phyloP scores from a whole-genome alignment of 768 basidiomycete species.

The Nevesoporus exiguus region DNA sequence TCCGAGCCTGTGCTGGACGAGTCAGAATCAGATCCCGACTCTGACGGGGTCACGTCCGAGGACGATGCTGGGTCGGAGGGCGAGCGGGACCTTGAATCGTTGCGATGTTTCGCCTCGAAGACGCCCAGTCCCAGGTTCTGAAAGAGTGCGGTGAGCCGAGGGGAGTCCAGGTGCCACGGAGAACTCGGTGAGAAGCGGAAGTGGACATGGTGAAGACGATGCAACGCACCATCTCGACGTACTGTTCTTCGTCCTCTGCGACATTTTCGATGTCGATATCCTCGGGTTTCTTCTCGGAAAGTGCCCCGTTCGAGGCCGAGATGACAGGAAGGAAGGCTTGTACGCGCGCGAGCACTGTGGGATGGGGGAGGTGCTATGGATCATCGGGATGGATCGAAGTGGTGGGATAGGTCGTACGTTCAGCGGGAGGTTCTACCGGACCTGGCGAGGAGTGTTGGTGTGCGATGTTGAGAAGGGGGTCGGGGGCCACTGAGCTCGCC shows the following conservation, averaged over 20 bases:
- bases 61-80: conserved; percentile 6
- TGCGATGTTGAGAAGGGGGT: conserved; percentile 35
- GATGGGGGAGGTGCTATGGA: background rate
- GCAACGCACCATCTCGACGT: conserved; percentile 62
- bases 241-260: conserved; percentile 41
- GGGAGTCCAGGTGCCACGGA: background rate
- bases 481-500: conserved; percentile 11
- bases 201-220: background rate
- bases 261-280: conserved; percentile 73
- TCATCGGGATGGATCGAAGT: conserved; percentile 2
- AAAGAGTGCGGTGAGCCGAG: background rate
- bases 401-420: conserved; percentile 39
- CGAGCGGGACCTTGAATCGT: conserved; percentile 9
- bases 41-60: conserved; percentile 10
- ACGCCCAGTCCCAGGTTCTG: conserved; percentile 67
- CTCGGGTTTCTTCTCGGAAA: conserved; percentile 46
- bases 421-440: conserved; percentile 42
- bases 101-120: conserved; percentile 41
- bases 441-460: conserved; percentile 27
- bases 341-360: conserved; percentile 59
- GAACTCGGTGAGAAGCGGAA: background rate
- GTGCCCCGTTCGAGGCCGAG: conserved; percentile 57
- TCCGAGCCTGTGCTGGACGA: conserved; percentile 8
- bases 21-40: conserved; percentile 12
- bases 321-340: conserved; percentile 66